phyloP scores from a whole-genome alignment of 129 eudicot species.

The Ambrosia trifida region DNA sequence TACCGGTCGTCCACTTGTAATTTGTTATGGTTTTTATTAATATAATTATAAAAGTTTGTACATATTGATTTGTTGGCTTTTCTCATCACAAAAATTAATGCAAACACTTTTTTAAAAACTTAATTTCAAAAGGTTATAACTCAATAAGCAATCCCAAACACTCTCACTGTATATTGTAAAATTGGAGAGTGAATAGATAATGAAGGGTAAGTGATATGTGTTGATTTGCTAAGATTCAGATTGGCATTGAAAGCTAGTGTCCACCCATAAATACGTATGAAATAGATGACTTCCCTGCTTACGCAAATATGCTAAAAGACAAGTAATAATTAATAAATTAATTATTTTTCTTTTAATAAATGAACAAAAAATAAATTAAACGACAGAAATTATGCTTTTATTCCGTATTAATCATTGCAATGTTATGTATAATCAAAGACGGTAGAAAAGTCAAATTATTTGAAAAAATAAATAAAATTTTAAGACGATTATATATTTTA shows the following conservation, averaged over 20 bases:
- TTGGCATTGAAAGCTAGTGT: conserved; percentile 18
- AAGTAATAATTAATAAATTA: conserved; percentile 4
- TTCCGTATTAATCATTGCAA: background rate
- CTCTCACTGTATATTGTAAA: too few relatives aligned
- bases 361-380: background rate
- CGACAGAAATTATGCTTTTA: background rate
- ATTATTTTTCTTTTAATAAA: background rate
- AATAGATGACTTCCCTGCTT: conserved; percentile 40
- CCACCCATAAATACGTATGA: conserved; percentile 31
- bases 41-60: too few relatives aligned
- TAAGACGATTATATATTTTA: too few relatives aligned
- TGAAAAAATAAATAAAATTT: background rate
- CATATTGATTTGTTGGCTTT: too few relatives aligned
- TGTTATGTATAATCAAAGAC: background rate
- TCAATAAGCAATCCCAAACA: too few relatives aligned
- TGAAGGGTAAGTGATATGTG: conserved; percentile 19
- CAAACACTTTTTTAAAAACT: too few relatives aligned
- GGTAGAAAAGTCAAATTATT: background rate
- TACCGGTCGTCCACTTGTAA: too few relatives aligned
- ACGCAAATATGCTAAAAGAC: conserved; percentile 34
- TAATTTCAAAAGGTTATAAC: too few relatives aligned
- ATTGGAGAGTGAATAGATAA: conserved; percentile 10
- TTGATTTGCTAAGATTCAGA: conserved; percentile 28
- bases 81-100: too few relatives aligned
- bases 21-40: too few relatives aligned